Conservation (phyloP, 257 asterid genomes). For the Capsicum pubescens region DNA sequence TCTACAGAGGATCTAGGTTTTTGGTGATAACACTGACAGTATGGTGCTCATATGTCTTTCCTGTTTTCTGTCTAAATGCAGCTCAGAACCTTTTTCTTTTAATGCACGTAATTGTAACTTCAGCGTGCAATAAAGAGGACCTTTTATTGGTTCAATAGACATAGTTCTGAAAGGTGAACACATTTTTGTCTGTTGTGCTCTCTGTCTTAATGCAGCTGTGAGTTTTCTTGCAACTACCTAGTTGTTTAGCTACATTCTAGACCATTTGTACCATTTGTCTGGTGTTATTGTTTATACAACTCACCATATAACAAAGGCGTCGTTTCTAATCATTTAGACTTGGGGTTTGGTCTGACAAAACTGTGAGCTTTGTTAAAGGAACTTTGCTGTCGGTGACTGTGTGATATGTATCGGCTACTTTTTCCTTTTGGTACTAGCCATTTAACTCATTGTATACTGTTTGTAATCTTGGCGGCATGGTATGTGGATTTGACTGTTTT, state of each 20-base stretch:
- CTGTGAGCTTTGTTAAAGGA: background rate
- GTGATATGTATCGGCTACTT: background rate
- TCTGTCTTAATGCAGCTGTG: background rate
- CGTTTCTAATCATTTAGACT: background rate
- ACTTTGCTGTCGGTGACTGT: background rate
- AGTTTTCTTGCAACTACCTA: background rate
- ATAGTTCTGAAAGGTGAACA: background rate
- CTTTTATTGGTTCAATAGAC: constrained; percentile 18
- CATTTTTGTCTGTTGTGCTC: background rate
- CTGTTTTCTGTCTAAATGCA: background rate
- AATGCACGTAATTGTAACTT: background rate
- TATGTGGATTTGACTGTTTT: background rate
- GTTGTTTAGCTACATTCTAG: background rate
- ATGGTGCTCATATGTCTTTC: background rate
- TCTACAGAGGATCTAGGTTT: background rate
- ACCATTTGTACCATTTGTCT: background rate
- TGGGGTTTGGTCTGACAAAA: background rate
- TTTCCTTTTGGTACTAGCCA: background rate
- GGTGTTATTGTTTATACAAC: background rate
- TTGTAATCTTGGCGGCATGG: background rate
- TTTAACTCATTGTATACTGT: background rate
- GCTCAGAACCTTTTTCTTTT: constrained; percentile 11
- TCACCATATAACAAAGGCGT: background rate
- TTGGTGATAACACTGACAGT: background rate
- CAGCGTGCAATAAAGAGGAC: background rate